Conservation (phyloP, 192 early-diverging fungal species). For the Chytriomyces hyalinus region DNA sequence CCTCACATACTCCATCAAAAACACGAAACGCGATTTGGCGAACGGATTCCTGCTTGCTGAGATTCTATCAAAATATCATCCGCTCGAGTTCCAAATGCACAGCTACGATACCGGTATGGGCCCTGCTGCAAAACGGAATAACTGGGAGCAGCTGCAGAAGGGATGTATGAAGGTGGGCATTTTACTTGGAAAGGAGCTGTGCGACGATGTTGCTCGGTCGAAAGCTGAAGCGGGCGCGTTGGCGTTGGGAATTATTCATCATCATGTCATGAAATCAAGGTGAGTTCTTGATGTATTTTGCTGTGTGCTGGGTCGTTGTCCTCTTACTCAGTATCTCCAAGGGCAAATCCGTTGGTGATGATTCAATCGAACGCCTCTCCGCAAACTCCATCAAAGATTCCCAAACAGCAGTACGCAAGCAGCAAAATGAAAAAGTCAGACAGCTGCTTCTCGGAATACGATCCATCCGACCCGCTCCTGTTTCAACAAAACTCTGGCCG, state of each 20-base stretch:
- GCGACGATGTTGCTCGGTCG: conserved; percentile 26
- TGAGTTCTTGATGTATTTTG: neutral
- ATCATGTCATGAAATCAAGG: conserved; percentile 40
- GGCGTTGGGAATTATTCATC: conserved; percentile 41
- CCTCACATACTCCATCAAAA: conserved; percentile 51
- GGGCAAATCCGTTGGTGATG: conserved; percentile 8
- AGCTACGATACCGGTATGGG: conserved; percentile 55
- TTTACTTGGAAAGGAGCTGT: conserved; percentile 35
- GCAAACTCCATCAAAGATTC: conserved; percentile 10
- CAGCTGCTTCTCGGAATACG: neutral
- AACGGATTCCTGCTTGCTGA: conserved; percentile 62
- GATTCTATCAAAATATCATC: conserved; percentile 56
- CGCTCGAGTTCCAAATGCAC: conserved; percentile 50
- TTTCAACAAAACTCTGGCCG: neutral
- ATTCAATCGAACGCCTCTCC: conserved; percentile 11
- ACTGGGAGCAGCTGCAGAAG: conserved; percentile 52
- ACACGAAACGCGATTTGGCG: conserved; percentile 52
- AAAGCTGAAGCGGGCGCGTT: conserved; percentile 43
- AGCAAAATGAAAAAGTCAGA: neutral
- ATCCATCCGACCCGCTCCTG: neutral
- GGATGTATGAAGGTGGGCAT: conserved; percentile 47
- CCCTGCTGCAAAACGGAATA: conserved; percentile 48
- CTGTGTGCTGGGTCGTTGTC: neutral
- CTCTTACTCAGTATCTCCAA: neutral
- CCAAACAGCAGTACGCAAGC: conserved; percentile 6